Evolutionary conservation across 805 yeast genomes (phyloP), one percentile per base, ranked within the genome.

Genomic region (Monosporozyma aquatica): DNA sequence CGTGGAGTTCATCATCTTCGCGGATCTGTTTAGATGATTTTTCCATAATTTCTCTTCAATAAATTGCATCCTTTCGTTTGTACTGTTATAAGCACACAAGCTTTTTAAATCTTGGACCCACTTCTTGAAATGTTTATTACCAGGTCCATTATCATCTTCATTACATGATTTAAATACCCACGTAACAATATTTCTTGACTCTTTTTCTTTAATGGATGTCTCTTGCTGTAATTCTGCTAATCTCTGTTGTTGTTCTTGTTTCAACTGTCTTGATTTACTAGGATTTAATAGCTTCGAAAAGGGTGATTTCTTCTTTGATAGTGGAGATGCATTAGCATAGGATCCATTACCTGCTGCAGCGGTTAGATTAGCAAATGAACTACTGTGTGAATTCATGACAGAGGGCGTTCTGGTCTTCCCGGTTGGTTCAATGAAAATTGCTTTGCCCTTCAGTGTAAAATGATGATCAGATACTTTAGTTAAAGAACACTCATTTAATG

Each of bases 71-170:
- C 87, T 70, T 26, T 71, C 72, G 27, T 65, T 55, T 34, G 75
- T 73, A 42, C 62, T 58, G 18, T 68, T 67, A 48, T 70, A 75
- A 38, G 68, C 64, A 25, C 74, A 66, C 48, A 80, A 61, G 47
- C 76, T 79, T 24, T 65, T 61, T 36, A 80, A 58, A 54, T 78
- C 82, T 23, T 67, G 69, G 27, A 66, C 60, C 86, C 86, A 80
- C 48, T 67, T 68, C 21, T 54, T 55, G 40, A 71, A 71, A 40
- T 74, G 74, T 27, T 60, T 65, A 13, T 50, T 58, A 22, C 64
- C 66, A 9, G 46, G 69, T 53, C 58, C 80, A 62, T 62, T 70
- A 65, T 56, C 73, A 13, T 46, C 43, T n/a, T 51, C 47, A n/a
- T 50, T 38, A 3, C 48, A 47, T 2, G 53, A 45, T 28, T 54